Evolutionary conservation across 192 early-diverging fungal species (phyloP), one percentile per base, ranked within the genome.

Genomic region (Dissophora globulifera): DNA sequence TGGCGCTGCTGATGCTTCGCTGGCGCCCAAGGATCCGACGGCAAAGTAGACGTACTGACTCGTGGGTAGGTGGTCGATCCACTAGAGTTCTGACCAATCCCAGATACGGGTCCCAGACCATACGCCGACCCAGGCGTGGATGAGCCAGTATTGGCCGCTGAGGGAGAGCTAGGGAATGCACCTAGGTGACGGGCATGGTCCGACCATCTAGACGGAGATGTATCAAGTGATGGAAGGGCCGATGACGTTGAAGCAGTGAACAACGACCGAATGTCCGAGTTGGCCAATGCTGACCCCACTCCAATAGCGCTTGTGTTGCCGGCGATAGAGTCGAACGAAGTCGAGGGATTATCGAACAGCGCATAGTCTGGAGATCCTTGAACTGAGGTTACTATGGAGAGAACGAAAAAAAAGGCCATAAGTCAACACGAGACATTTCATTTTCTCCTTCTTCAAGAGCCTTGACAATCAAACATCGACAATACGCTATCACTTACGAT

Each of bases 171-270:
- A 13, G 54, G 40, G 40, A 54, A 69, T 15, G 67, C 27, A 26
- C 57, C 41, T 25, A 52, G 19, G 30, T 61, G 54, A 40, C 70
- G 70, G 2, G 42, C 20, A 19, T 75, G 70, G 23, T 75, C 70
- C 2, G 70, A 53, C 70, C 70, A 66, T 47, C 70, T 60, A 7
- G 70, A 50, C 2, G 69, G 23, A 15, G 70, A 75, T 3, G 54
- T 45, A 22, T 50, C 49, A 15, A 58, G n/a, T 17, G 69, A 57
- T 7, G 43, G 53, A 12, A 71, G 60, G 2, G 23, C 40, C 0
- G 62, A 53, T 7, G 54, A n/a, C 5, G 48, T 23, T 2, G 33
- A 26, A 3, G 51, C 46, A 1, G 62, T 31, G 20, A 75, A 75
- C 9, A 65, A 16, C 22, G 70, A 48, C 5, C 70, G 45, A 15